Percentiles rank a stretch among this genome's conserved stretches.
Conservation (phyloP, 805 yeast genomes). For the Yarrowia sp. region DNA sequence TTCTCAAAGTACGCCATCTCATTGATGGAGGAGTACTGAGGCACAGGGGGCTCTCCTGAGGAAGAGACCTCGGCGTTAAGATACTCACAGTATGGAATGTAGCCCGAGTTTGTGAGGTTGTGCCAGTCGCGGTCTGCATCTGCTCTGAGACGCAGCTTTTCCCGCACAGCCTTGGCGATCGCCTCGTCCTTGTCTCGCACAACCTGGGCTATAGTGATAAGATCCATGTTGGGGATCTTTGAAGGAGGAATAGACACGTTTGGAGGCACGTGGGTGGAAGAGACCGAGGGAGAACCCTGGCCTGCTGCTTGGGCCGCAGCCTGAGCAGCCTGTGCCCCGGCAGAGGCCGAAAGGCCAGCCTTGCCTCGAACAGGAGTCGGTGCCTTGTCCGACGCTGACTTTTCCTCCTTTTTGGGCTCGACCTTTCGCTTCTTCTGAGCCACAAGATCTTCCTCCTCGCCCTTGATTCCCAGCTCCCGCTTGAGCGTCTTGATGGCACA, state of each 20-base stretch:
- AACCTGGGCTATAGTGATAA: slow-evolving; percentile 80
- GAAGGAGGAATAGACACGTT: slow-evolving; percentile 88
- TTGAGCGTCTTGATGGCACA: slow-evolving; percentile 74
- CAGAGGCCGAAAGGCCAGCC: slow-evolving; percentile 47
- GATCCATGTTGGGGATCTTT: slow-evolving; percentile 89
- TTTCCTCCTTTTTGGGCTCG: slow-evolving; percentile 43
- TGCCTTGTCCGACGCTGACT: slow-evolving; percentile 38
- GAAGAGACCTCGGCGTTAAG: slow-evolving; percentile 50
- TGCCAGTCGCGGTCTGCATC: slow-evolving; percentile 72
- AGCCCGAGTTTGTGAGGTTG: slow-evolving; percentile 86
- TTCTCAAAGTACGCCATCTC: slow-evolving; percentile 52
- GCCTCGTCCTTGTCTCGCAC: slow-evolving; percentile 76
- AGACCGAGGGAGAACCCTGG: slow-evolving; percentile 47
- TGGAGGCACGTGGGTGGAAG: slow-evolving; percentile 39
- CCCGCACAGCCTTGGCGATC: slow-evolving; percentile 83
- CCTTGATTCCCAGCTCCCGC: slow-evolving; percentile 75
- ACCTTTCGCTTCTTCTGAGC: slow-evolving; percentile 68
- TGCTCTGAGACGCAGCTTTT: slow-evolving; percentile 73
- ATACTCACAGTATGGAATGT: slow-evolving; percentile 77
- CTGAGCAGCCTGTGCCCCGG: slow-evolving; percentile 41
- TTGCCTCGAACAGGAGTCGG: slow-evolving; percentile 39
- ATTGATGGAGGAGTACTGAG: slow-evolving; percentile 78
- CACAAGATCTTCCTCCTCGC: slow-evolving; percentile 83
- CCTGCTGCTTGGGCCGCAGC: slow-evolving; percentile 39
- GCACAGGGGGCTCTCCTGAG: slow-evolving; percentile 55